Evolutionary conservation across 257 asterid genomes (phyloP), one percentile per base, ranked within the genome.

Genomic region (Solanum bulbocastanum): DNA sequence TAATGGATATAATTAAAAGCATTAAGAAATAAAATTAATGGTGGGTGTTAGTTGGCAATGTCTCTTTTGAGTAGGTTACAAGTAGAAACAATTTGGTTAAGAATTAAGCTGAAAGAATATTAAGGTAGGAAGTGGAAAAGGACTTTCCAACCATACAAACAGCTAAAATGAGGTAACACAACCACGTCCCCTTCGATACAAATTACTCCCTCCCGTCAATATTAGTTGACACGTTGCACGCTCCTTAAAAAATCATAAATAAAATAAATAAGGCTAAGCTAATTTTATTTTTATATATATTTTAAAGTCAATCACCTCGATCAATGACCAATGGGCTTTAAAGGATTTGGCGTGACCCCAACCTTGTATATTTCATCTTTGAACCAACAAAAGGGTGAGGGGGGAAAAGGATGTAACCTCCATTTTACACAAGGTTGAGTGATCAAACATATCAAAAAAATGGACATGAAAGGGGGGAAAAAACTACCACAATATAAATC

Each of bases 101-200:
- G 88, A 83, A 87, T 88, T 69, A 84, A 83, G 73, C 85, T 88
- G 49, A 87, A 82, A 79, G 86, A 91, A 90, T 90, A 87, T 83
- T 20, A 87, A 88, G 93, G 93, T 93, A 86, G 95, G 95, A 92
- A 86, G 89, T 88, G 87, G 98, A 95, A 94, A 93, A 92, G 14
- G 98, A 95, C 98, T 92, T 95, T 91, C 94, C 95, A 95, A 93
- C 98, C 92, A 90, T 32, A 89, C 87, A 37, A 85, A 92, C 98
- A 96, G 93, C 98, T 56, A 78, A 85, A 90, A 93, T 94, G 94
- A 78, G 98, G 90, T 86, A 69, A 85, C 84, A 86, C 90, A 88
- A 87, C 88, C 96, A 94, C 93, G 90, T 89, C 91, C 90, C 91
- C 91, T 76, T 33, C 23, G 23, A 27, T 18, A 35, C 46, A 36